Base-by-base conservation (phyloP, 78 protist species). In the Anaeramoeba ignava region DNA sequence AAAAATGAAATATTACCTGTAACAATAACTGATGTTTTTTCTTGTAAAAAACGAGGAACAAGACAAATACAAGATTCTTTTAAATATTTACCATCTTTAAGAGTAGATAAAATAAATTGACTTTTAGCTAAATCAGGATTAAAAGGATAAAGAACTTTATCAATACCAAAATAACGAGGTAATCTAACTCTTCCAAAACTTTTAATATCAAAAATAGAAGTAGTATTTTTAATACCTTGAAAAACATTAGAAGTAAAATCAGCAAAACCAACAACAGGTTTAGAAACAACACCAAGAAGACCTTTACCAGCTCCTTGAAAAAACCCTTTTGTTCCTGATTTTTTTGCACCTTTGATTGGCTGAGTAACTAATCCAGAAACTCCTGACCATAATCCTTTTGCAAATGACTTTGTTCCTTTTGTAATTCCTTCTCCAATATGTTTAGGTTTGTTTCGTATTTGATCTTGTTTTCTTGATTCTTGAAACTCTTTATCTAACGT, bases 91-190 rank as follows among this genome's bases (percentile, higher is more conserved):
- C n/a, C n/a, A n/a, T n/a, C n/a, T n/a, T n/a, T n/a, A n/a, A n/a
- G n/a, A n/a, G n/a, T n/a, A n/a, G n/a, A n/a, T n/a, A n/a, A n/a
- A n/a, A n/a, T n/a, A n/a, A n/a, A n/a, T n/a, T n/a, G n/a, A n/a
- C n/a, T n/a, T n/a, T n/a, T n/a, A n/a, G n/a, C n/a, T n/a, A n/a
- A n/a, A n/a, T n/a, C n/a, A n/a, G n/a, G n/a, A n/a, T n/a, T n/a
- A n/a, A n/a, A n/a, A n/a, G n/a, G n/a, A n/a, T n/a, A n/a, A n/a
- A n/a, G n/a, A n/a, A n/a, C n/a, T n/a, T n/a, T n/a, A n/a, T n/a
- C n/a, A n/a, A n/a, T n/a, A n/a, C n/a, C n/a, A 54, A 54, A 54
- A 54, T 54, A 54, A 54, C 73, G 73, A 54, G 73, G 73, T 27
- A 17, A 17, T 17, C 73, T 54, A 17, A 54, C 73, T 54, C 73